These are phyloP conservation scores for Rhinocladiella similis DNA, from an alignment of 2,329 filamentous ascomycete genomes.

Conservation along the genomic window DNA sequence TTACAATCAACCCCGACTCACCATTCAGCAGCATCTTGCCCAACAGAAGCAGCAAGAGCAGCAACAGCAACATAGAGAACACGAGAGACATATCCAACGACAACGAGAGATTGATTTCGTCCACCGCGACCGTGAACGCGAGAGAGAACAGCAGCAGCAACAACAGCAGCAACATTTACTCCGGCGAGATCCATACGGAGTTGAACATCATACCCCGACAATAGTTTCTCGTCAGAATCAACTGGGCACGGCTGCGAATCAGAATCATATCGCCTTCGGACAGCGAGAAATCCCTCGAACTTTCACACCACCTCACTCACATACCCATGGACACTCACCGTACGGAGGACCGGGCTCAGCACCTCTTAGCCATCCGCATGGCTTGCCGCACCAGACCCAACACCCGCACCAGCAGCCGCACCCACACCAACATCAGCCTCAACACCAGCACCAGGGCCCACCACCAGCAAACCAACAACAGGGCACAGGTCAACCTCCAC, in stretches of 20 bases:
- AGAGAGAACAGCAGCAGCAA: constrained; percentile 29
- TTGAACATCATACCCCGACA: constrained; percentile 16
- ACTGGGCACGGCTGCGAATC: constrained; percentile 11
- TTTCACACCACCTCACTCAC: constrained; percentile 22
- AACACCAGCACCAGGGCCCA: constrained; percentile 12
- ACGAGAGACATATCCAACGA: constrained; percentile 20
- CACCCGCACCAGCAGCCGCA: constrained; percentile 10
- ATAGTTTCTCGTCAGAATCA: constrained; percentile 17
- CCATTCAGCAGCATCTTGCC: constrained; percentile 28
- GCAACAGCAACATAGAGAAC: constrained; percentile 25
- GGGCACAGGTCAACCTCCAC: background rate
- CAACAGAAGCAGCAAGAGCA: constrained; percentile 24
- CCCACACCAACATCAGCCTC: constrained; percentile 7
- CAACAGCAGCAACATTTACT: constrained; percentile 23
- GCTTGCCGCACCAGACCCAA: constrained; percentile 10
- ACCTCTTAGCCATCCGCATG: constrained; percentile 1
- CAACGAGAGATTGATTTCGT: constrained; percentile 19
- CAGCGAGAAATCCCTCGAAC: constrained; percentile 22
- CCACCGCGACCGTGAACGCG: constrained; percentile 16
- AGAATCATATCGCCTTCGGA: constrained; percentile 19
- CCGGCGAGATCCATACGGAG: constrained; percentile 19
- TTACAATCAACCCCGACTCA: constrained; percentile 18
- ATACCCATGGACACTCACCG: constrained; percentile 9
- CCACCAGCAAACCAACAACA: constrained; percentile 2
- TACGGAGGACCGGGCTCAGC: constrained; percentile 10